Conservation (phyloP, 148 eudicot species). For the Hydrangea macrophylla region DNA sequence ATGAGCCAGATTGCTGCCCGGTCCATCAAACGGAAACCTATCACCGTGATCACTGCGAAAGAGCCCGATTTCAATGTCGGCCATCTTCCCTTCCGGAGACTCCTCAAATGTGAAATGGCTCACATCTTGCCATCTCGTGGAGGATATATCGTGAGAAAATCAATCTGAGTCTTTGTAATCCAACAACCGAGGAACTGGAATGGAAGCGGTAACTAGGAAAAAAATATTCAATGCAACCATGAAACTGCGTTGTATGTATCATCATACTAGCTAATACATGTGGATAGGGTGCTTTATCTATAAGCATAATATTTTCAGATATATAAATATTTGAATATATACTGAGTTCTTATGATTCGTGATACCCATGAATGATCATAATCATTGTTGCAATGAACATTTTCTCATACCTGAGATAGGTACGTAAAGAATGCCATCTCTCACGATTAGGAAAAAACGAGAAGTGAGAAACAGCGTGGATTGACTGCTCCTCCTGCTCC, state of each 20-base stretch:
- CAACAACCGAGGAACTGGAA: neutral
- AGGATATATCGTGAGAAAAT: neutral
- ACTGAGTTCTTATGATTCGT: no score
- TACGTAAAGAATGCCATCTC: neutral
- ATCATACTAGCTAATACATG: no score
- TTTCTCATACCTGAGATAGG: neutral
- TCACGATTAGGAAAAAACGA: neutral
- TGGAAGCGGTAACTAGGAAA: no score
- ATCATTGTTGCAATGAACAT: no score
- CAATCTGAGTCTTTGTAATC: neutral
- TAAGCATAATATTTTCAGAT: no score
- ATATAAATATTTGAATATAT: no score
- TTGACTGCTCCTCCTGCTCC: neutral
- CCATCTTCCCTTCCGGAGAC: neutral
- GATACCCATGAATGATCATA: no score
- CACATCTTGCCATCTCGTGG: neutral
- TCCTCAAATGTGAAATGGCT: neutral
- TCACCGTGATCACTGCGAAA: neutral
- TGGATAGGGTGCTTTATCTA: no score
- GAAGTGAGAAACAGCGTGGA: neutral
- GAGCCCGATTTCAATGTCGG: neutral
- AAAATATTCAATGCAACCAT: no score
- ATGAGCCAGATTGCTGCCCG: neutral
- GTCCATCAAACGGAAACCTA: neutral
- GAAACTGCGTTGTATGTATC: no score